phyloP scores from a whole-genome alignment of 2,329 filamentous ascomycete species.

The Arthrinium puccinioides region DNA sequence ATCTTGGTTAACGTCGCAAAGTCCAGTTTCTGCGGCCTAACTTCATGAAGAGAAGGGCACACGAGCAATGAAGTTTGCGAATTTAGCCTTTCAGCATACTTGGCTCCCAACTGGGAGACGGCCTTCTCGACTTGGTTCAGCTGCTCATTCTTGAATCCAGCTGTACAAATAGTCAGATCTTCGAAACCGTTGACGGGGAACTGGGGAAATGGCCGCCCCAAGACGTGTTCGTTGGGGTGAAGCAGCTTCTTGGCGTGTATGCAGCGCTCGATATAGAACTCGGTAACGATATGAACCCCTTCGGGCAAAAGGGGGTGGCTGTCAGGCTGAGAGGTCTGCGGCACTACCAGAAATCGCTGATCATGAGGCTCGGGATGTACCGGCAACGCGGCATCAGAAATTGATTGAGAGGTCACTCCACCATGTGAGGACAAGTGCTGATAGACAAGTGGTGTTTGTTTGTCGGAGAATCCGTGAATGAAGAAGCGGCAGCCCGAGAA shows the following conservation, averaged over 20 bases:
- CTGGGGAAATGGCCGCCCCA: conserved; percentile 68
- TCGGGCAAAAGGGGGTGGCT: conserved; percentile 33
- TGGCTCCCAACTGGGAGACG: conserved; percentile 69
- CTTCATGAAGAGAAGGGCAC: conserved; percentile 50
- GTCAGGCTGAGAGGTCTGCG: conserved; percentile 40
- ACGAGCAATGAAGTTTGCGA: conserved; percentile 68
- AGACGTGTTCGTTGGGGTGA: conserved; percentile 60
- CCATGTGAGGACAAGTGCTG: conserved; percentile 41
- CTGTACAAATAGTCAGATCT: conserved; percentile 67
- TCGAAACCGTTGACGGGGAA: conserved; percentile 66
- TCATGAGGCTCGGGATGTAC: conserved; percentile 16
- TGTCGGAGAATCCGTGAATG: conserved; percentile 50
- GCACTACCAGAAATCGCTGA: conserved; percentile 46
- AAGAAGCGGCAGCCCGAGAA: conserved; percentile 52
- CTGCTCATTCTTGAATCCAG: conserved; percentile 78
- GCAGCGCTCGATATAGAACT: conserved; percentile 91
- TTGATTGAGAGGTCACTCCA: conserved; percentile 33
- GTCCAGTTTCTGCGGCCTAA: conserved; percentile 69
- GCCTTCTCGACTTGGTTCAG: conserved; percentile 76
- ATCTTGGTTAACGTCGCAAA: conserved; percentile 70
- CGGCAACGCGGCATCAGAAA: conserved; percentile 30
- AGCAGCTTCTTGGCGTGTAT: conserved; percentile 68
- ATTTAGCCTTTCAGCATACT: conserved; percentile 72
- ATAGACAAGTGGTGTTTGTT: conserved; percentile 40
- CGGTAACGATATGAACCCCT: conserved; percentile 57